phyloP scores from a whole-genome alignment of 768 basidiomycete genomes.

The Chalciporus sphaerocephalus region DNA sequence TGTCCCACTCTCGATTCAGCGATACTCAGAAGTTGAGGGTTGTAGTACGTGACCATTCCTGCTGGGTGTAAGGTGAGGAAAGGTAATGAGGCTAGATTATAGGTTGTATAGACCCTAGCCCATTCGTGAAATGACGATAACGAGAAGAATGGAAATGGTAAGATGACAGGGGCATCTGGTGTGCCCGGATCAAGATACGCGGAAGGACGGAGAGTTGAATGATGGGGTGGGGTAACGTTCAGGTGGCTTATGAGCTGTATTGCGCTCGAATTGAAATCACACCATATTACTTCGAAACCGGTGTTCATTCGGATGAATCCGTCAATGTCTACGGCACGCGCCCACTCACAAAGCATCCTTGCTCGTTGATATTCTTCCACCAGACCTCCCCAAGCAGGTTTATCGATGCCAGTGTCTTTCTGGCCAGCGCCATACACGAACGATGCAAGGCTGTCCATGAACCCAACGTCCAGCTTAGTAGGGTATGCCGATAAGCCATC shows the following conservation, averaged over 20 bases:
- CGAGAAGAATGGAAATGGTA: slow-evolving; percentile 6
- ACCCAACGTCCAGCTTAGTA: slow-evolving; percentile 3
- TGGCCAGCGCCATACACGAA: slow-evolving; percentile 4
- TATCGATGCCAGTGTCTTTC: slow-evolving; percentile 2
- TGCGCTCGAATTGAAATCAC: slow-evolving; percentile 4
- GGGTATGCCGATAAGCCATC: slow-evolving; percentile 5
- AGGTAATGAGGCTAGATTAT: slow-evolving; percentile 1
- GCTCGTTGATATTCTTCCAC: slow-evolving; percentile 2
- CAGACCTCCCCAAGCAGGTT: slow-evolving; percentile 1
- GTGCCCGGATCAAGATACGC: slow-evolving; percentile 1
- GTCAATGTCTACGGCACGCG: background rate
- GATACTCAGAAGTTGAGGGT: slow-evolving; percentile 1
- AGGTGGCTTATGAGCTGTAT: slow-evolving; percentile 3
- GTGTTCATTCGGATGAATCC: slow-evolving; percentile 5
- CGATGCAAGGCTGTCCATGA: slow-evolving; percentile 1
- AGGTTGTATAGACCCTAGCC: background rate
- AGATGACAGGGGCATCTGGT: background rate
- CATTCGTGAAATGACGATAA: slow-evolving; percentile 5
- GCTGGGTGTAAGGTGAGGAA: slow-evolving; percentile 4
- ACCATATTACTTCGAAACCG: slow-evolving; percentile 7
- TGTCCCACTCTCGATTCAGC: background rate
- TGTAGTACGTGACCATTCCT: slow-evolving; percentile 5
- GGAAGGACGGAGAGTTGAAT: background rate
- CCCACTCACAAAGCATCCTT: slow-evolving; percentile 3
- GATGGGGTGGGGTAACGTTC: slow-evolving; percentile 4